Evolutionary conservation across 192 early-diverging fungal species (phyloP).

Genomic region (Jimgerdemannia lactiflua): DNA sequence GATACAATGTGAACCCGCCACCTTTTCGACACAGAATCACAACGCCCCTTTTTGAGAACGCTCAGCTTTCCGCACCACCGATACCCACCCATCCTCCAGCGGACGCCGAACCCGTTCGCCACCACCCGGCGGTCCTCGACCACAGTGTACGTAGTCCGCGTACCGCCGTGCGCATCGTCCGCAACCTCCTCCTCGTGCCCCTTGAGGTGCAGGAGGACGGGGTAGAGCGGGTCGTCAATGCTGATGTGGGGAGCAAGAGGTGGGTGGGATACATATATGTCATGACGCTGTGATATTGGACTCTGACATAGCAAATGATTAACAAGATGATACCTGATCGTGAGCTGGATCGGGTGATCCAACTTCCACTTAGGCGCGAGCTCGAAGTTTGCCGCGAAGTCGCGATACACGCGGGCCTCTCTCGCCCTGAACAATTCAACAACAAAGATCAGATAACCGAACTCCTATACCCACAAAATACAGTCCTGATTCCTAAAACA

Average conservation of each 20-base stretch:
- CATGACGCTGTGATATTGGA: too few relatives aligned
- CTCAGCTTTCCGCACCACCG: too few relatives aligned
- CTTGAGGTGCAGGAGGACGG: background rate
- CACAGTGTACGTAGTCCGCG: background rate
- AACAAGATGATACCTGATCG: background rate
- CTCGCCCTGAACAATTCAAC: background rate
- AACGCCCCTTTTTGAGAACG: background rate
- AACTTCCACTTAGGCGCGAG: background rate
- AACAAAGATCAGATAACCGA: background rate
- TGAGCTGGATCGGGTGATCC: background rate
- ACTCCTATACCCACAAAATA: background rate
- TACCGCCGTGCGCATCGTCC: background rate
- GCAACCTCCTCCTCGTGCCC: background rate
- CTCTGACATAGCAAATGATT: too few relatives aligned
- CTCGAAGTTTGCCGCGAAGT: background rate
- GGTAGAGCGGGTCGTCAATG: background rate
- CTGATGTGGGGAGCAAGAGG: background rate
- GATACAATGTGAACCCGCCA: background rate
- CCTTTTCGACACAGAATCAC: background rate
- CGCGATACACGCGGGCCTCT: background rate
- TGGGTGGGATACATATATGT: too few relatives aligned
- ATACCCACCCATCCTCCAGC: background rate
- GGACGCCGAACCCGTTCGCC: background rate
- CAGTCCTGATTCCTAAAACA: background rate
- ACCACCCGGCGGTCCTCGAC: background rate